These are phyloP conservation scores for Xanthoparmelia taractica DNA, from an alignment of 495 filamentous ascomycete species.

Conservation along the genomic window DNA sequence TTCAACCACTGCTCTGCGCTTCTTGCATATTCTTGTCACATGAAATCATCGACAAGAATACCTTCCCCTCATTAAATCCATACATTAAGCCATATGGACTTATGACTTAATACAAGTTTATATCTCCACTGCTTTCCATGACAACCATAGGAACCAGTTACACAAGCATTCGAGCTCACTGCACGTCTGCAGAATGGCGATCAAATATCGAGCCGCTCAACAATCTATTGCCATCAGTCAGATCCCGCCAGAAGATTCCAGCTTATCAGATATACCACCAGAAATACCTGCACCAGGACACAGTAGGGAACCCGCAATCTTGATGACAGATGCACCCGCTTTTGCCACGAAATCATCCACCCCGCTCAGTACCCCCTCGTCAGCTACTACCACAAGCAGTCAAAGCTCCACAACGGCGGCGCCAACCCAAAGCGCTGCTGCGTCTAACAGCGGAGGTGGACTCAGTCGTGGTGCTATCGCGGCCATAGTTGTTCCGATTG, in stretches of 20 bases:
- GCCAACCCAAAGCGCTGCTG: slow-evolving; percentile 5
- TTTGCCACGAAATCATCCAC: neutral
- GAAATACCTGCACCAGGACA: neutral
- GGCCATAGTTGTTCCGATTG: slow-evolving; percentile 24
- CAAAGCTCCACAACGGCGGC: slow-evolving; percentile 10
- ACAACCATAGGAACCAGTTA: neutral
- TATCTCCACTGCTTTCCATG: neutral
- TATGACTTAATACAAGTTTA: neutral
- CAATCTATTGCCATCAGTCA: neutral
- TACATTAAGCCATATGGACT: neutral
- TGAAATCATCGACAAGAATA: neutral
- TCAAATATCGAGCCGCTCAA: neutral
- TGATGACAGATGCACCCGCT: neutral
- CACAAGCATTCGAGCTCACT: neutral
- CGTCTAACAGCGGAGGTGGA: slow-evolving; percentile 4
- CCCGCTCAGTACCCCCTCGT: neutral
- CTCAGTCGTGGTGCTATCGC: slow-evolving; percentile 15
- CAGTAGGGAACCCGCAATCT: neutral
- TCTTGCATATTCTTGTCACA: neutral
- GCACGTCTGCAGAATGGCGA: neutral
- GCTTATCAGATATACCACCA: neutral
- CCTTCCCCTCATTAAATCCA: neutral
- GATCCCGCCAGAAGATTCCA: neutral
- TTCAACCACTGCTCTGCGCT: slow-evolving; percentile 11
- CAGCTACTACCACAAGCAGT: neutral